Evolutionary conservation across 164 flowering plant genomes (phyloP).

Genomic region (Macadamia integrifolia): DNA sequence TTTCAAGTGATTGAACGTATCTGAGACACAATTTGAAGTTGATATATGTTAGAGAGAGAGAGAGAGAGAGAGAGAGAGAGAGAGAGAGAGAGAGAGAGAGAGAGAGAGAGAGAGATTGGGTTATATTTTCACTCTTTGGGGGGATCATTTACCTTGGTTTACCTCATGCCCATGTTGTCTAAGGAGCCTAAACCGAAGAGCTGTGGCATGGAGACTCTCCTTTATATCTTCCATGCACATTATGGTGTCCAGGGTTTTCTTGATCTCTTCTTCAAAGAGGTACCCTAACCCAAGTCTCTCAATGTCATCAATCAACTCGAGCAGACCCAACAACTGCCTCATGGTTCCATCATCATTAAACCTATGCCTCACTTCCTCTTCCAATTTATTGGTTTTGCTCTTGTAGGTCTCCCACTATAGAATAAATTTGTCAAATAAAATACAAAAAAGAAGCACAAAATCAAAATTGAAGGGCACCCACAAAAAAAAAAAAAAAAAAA

Average conservation of each 20-base stretch:
- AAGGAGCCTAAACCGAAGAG: constrained; percentile 11
- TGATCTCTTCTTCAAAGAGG: not conserved
- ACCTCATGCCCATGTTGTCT: constrained; percentile 9
- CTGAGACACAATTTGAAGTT: not conserved
- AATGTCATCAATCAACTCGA: constrained; percentile 7
- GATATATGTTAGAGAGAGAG: no score
- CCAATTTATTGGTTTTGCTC: not conserved
- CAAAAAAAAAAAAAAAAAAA: no score
- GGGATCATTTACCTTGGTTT: not conserved
- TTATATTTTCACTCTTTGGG: not conserved
- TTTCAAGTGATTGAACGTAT: not conserved
- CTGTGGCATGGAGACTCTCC: not conserved
- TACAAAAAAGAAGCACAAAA: no score
- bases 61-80: no score
- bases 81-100: no score
- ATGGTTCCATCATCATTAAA: not conserved
- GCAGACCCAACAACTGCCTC: not conserved
- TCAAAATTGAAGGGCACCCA: not conserved
- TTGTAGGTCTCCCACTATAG: not conserved
- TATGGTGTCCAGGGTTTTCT: constrained; percentile 2
- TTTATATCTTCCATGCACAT: not conserved
- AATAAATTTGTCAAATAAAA: not conserved
- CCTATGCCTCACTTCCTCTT: not conserved
- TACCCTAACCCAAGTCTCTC: constrained; percentile 6
- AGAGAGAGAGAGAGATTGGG: no score